A percentile compares a stretch with the other conserved stretches of the same genome.
Conservation (phyloP, 192 early-diverging fungal genomes). For the Pilaira anomala region DNA sequence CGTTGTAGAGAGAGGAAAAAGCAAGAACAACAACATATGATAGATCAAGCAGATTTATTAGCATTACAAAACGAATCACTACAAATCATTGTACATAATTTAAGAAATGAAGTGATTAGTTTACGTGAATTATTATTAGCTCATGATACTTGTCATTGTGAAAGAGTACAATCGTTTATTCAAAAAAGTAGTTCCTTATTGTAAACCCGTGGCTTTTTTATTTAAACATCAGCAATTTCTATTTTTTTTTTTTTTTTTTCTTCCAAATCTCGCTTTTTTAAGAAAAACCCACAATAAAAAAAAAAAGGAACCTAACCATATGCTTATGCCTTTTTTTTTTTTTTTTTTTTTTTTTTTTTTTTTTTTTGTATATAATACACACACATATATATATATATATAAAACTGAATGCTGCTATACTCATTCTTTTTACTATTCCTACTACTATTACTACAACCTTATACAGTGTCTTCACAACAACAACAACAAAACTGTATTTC, state of each 20-base stretch:
- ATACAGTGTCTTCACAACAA: background rate
- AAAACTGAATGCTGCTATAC: slow-evolving; percentile 1
- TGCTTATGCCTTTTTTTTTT: background rate
- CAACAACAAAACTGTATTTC: slow-evolving; percentile 9
- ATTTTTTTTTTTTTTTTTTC: too few relatives aligned
- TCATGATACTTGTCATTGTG: slow-evolving; percentile 24
- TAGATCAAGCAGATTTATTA: slow-evolving; percentile 4
- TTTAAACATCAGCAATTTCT: background rate
- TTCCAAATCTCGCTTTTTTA: background rate
- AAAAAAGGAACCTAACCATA: too few relatives aligned
- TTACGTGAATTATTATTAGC: slow-evolving; percentile 20
- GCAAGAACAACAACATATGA: slow-evolving; percentile 4
- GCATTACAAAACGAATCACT: slow-evolving; percentile 18
- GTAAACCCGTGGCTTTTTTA: background rate
- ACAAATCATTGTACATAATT: background rate
- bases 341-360: too few relatives aligned
- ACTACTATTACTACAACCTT: too few relatives aligned
- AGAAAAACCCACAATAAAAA: slow-evolving; percentile 2
- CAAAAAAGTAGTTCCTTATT: background rate
- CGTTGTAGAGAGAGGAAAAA: slow-evolving; percentile 10
- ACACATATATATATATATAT: too few relatives aligned
- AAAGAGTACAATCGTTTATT: slow-evolving; percentile 2
- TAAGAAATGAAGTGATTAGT: slow-evolving; percentile 23
- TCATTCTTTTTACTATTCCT: slow-evolving; percentile 2
- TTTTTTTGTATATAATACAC: too few relatives aligned